A percentile compares a stretch with the other conserved stretches of the same genome.
These are phyloP conservation scores for Nepenthes mirabilis DNA, from an alignment of 148 eudicot species.

Conservation along the genomic window DNA sequence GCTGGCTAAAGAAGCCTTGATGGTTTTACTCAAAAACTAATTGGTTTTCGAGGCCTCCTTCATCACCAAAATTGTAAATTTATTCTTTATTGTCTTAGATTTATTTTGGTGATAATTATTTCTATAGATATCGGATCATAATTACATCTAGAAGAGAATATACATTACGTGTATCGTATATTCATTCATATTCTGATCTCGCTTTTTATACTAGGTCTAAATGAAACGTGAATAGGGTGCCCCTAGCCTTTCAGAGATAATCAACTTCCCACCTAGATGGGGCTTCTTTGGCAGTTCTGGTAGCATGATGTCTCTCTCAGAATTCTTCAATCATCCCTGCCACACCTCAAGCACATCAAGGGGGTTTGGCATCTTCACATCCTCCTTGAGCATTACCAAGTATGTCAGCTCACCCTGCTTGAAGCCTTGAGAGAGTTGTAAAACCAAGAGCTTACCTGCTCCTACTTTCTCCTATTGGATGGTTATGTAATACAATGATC, in stretches of 20 bases:
- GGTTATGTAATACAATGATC: background rate
- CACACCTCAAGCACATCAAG: background rate
- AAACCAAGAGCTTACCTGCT: background rate
- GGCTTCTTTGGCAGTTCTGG: background rate
- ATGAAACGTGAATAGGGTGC: too few relatives aligned
- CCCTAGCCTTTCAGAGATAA: background rate
- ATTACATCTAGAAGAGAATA: too few relatives aligned
- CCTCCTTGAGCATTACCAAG: background rate
- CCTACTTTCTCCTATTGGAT: background rate
- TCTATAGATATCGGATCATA: too few relatives aligned
- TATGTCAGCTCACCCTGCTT: background rate
- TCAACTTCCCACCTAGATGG: background rate
- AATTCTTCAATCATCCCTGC: background rate
- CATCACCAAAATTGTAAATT: too few relatives aligned
- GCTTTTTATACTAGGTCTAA: too few relatives aligned
- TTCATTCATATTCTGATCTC: too few relatives aligned
- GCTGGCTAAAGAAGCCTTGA: too few relatives aligned
- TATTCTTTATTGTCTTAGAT: too few relatives aligned
- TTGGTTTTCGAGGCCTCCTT: too few relatives aligned
- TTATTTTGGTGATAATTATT: too few relatives aligned
- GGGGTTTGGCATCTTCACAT: background rate
- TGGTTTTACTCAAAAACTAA: too few relatives aligned
- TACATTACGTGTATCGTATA: too few relatives aligned
- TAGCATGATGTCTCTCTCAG: slow-evolving; percentile 1
- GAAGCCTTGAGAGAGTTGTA: background rate